Evolutionary conservation across 2,329 filamentous ascomycete genomes (phyloP), one percentile per base, ranked within the genome.

Genomic region (Fusarium goolgardi): DNA sequence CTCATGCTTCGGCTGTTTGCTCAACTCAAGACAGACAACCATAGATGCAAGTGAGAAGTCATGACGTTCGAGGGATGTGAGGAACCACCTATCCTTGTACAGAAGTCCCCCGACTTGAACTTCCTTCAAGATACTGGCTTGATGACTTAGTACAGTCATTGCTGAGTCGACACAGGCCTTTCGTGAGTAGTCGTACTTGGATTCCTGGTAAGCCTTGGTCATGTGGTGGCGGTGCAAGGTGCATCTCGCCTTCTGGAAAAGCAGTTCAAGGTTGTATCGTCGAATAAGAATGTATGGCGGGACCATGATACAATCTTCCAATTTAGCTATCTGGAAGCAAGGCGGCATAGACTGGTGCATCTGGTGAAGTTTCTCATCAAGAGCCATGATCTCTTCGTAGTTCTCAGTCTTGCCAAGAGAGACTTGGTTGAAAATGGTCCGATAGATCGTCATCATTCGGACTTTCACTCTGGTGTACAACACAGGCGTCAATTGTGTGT

Each of bases 41-140:
- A 71, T 71, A 0, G 69, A 68, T 1, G 69, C 69, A 0, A 71
- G 27, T 0, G 68, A 54, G 21, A 71, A 71, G 51, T 71, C 69
- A 11, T 71, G 59, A 2, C 51, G 47, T 1, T 68, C 66, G 0
- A 71, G 55, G 0, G 69, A 71, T 1, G 64, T 63, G 0, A 71
- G 39, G 8, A 71, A 71, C 69, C 69, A 71, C 1, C 53, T 49
- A 0, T 71, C 67, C 0, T 64, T 39, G 3, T 61, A 63, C 1
- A 71, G 8, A 0, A 70, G 32, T 0, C 66, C 69, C 1, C 69
- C 69, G 0, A 63, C 49, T 23, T 70, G 69, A 0, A 71, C 65
- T 15, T 71, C 69, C 2, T 65, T 63, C 5, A 62, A 11, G 6
- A 72, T 71, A 5, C 49, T 59, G 0, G 56, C 55, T 3, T 71